Evolutionary conservation across 1,284 basidiomycete species (phyloP).

Genomic region (Phellinidium pouzarii): DNA sequence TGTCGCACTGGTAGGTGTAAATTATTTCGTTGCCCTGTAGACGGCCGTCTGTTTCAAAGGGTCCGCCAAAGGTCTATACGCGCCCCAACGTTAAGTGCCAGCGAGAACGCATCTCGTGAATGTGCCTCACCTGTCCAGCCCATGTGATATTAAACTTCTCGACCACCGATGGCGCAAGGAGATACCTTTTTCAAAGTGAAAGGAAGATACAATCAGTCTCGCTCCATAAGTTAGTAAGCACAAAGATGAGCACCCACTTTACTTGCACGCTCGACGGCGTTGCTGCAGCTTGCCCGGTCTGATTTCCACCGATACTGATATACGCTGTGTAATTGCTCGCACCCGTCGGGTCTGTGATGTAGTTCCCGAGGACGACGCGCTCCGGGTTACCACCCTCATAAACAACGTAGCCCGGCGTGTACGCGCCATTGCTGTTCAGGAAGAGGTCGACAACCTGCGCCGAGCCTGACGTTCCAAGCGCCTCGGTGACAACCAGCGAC

Average conservation of each 20-base stretch:
- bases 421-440: conserved; percentile 19
- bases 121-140: conserved; percentile 27
- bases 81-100: background rate
- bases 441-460: conserved; percentile 24
- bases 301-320: conserved; percentile 22
- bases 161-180: conserved; percentile 24
- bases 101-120: background rate
- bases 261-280: conserved; percentile 20
- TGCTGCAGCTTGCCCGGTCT: conserved; percentile 17
- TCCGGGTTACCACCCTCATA: conserved; percentile 25
- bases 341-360: conserved; percentile 23
- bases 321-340: conserved; percentile 24
- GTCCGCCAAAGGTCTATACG: conserved; percentile 34
- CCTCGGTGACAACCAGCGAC: conserved; percentile 25
- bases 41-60: conserved; percentile 46
- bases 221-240: background rate
- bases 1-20: conserved; percentile 46
- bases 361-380: conserved; percentile 27
- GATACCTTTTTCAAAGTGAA: conserved; percentile 11
- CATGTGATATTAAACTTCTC: conserved; percentile 39
- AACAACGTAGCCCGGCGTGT: conserved; percentile 24
- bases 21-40: conserved; percentile 45
- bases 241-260: conserved; percentile 8
- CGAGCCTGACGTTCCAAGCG: conserved; percentile 23
- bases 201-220: background rate